A percentile compares a stretch with the other conserved stretches of the same genome.
Evolutionary conservation across 805 yeast genomes (phyloP).

Genomic region (Kuraishia hungarica): DNA sequence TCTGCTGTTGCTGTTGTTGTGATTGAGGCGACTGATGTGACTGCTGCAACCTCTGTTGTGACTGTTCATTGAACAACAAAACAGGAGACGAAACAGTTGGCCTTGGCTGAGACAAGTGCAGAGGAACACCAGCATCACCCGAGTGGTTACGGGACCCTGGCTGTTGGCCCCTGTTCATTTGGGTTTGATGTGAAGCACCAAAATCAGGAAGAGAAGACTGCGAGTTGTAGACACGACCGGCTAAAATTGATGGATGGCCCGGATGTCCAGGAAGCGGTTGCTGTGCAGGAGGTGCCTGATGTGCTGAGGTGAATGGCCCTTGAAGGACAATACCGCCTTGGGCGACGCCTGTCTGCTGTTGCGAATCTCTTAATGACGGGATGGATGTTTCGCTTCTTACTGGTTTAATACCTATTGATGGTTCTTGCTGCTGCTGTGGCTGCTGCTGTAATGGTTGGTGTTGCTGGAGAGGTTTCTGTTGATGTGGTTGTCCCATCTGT

Average conservation of each 20-base stretch:
- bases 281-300: not conserved
- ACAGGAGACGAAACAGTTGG: not conserved
- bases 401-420: not conserved
- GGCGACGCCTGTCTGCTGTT: not conserved
- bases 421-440: not conserved
- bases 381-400: not conserved
- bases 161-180: not conserved
- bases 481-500: not conserved
- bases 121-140: not conserved
- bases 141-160: not conserved
- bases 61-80: conserved; percentile 4
- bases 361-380: not conserved
- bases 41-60: conserved; percentile 11
- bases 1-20: conserved; percentile 6
- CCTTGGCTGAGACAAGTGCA: not conserved
- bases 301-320: not conserved
- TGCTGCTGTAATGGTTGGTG: not conserved
- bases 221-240: not conserved
- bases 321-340: not conserved
- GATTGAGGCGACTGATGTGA: conserved; percentile 9
- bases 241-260: not conserved
- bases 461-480: not conserved
- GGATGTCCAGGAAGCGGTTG: not conserved
- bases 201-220: not conserved
- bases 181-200: not conserved